Evolutionary conservation across 129 eudicot genomes (phyloP).

Genomic region (Lactuca sativa): DNA sequence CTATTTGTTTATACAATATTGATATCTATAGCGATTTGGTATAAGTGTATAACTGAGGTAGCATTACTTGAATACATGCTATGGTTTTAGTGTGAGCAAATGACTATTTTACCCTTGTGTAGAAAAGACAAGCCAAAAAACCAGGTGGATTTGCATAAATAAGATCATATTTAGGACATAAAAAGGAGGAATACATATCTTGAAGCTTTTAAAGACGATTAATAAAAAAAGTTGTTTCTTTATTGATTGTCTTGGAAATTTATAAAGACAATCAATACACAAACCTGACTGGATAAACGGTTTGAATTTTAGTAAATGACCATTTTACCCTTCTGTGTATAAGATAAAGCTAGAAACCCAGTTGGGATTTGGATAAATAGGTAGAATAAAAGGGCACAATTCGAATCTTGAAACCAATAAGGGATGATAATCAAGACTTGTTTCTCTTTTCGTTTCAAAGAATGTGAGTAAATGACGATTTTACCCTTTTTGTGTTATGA

Average conservation of each 20-base stretch:
- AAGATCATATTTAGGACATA: background rate
- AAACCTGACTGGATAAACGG: background rate
- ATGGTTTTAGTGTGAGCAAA: background rate
- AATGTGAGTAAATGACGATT: conserved; percentile 1
- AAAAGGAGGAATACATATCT: background rate
- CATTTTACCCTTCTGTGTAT: background rate
- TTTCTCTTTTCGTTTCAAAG: no score
- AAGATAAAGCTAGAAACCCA: no score
- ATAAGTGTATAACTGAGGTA: no score
- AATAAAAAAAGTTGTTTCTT: no score
- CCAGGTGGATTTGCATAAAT: background rate
- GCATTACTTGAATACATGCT: background rate
- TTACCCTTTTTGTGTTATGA: background rate
- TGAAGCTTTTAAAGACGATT: background rate
- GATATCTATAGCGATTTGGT: background rate
- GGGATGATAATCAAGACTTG: no score
- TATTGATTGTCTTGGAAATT: no score
- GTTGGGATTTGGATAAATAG: no score
- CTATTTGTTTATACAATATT: background rate
- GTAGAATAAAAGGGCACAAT: no score
- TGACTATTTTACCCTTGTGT: background rate
- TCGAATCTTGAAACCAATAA: no score
- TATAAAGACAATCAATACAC: background rate
- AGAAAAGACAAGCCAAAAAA: background rate
- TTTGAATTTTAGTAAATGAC: no score